A percentile compares a stretch with the other conserved stretches of the same genome.
Evolutionary conservation across 768 basidiomycete species (phyloP).

Genomic region (Exidia glandulosa): DNA sequence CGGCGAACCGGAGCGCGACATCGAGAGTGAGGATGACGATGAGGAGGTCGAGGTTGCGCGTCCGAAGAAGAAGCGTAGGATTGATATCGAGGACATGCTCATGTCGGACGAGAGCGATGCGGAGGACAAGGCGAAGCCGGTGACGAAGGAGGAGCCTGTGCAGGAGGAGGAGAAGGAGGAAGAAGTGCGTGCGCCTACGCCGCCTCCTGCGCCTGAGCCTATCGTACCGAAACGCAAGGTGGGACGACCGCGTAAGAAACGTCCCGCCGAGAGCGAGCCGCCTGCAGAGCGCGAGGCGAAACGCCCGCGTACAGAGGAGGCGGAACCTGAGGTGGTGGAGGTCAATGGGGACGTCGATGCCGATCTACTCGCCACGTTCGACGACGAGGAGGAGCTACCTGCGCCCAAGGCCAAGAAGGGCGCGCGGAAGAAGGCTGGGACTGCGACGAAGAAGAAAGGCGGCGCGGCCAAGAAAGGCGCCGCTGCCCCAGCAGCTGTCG

Average conservation of each 20-base stretch:
- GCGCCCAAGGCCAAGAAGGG: slow-evolving; percentile 17
- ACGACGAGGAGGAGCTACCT: slow-evolving; percentile 21
- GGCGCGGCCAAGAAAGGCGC: slow-evolving; percentile 23
- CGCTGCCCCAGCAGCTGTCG: neutral
- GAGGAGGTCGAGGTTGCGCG: slow-evolving; percentile 5
- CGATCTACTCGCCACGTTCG: neutral
- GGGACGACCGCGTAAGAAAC: slow-evolving; percentile 18
- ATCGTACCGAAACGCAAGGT: slow-evolving; percentile 1
- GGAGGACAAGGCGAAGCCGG: slow-evolving; percentile 13
- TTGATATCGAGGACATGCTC: slow-evolving; percentile 18
- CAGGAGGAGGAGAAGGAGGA: slow-evolving; percentile 28
- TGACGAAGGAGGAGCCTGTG: slow-evolving; percentile 5
- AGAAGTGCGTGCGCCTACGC: slow-evolving; percentile 23
- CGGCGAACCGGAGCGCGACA: slow-evolving; percentile 1
- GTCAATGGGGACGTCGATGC: slow-evolving; percentile 17
- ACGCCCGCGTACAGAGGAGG: slow-evolving; percentile 19
- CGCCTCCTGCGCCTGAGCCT: neutral
- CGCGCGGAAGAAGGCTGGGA: slow-evolving; percentile 17
- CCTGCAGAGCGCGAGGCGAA: neutral
- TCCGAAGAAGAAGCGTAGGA: slow-evolving; percentile 23
- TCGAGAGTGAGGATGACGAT: slow-evolving; percentile 3
- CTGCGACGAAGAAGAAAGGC: neutral
- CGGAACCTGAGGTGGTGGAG: slow-evolving; percentile 55
- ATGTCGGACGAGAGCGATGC: slow-evolving; percentile 13
- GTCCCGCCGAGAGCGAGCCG: neutral